Evolutionary conservation across 2,329 filamentous ascomycete species (phyloP).

Genomic region (Fusarium sarcochroum): DNA sequence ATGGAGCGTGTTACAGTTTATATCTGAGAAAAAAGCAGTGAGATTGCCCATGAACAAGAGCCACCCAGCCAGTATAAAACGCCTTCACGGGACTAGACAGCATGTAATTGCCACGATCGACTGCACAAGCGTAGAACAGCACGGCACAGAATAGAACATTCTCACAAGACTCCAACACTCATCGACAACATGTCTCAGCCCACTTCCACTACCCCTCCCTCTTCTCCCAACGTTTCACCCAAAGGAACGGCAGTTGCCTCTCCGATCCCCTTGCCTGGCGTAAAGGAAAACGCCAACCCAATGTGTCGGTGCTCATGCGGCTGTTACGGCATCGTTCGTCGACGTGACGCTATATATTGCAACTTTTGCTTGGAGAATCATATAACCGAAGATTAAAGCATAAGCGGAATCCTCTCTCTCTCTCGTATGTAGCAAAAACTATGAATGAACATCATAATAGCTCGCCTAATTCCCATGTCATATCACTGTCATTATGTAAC

Average conservation of each 20-base stretch:
- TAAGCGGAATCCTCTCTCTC: background rate
- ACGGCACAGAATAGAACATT: too few relatives aligned
- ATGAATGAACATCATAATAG: background rate
- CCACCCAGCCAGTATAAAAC: too few relatives aligned
- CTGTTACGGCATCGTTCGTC: background rate
- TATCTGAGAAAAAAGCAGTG: too few relatives aligned
- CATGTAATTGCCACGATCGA: background rate
- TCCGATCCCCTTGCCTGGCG: background rate
- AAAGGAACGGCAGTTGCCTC: background rate
- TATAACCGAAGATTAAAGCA: background rate
- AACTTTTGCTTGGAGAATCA: constrained; percentile 6
- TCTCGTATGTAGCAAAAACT: background rate
- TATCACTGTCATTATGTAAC: background rate
- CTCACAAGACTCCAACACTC: background rate
- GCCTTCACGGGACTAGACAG: too few relatives aligned
- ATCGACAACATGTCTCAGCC: background rate
- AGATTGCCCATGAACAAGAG: too few relatives aligned
- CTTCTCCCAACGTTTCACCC: too few relatives aligned
- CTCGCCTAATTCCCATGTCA: background rate
- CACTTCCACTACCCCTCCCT: background rate
- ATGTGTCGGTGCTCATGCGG: background rate
- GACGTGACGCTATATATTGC: background rate
- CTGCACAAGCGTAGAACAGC: background rate
- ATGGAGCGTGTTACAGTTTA: too few relatives aligned
- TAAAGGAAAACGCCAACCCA: background rate